Base-by-base conservation (phyloP, 2,329 filamentous ascomycete species). In the Epichloe amarillans region DNA sequence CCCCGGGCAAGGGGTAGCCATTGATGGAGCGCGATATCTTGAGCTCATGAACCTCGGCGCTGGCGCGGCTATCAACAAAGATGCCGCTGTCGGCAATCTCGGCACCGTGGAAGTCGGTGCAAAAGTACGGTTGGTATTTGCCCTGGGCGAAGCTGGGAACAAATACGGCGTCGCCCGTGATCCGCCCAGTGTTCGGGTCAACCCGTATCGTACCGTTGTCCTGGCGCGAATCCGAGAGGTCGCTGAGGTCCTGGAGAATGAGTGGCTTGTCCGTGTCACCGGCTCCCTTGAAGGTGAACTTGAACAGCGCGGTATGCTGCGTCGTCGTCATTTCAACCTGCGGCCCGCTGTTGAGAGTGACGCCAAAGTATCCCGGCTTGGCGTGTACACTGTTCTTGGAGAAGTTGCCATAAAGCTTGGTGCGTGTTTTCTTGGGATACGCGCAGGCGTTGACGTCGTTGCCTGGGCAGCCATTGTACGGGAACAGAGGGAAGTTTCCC, bases 401-500 rank as follows among this genome's bases (percentile, higher is more conserved):
- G 57, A 80, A 81, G 2, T 58, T 55, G 2, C 72, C 73, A 52
- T 67, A 67, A 69, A 2, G 6, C 6, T 53, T 56, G 47, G 46
- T 68, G 54, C 59, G 72, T 55, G 60, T 56, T 53, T 64, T 66
- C 57, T 78, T 78, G 11, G 76, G 73, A 58, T 79, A 87, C 12
- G 68, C 69, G 62, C 84, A 87, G 7, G 70, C 69, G 57, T 86
- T 71, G 50, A 88, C 64, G 39, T 81, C 74, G 53, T 84, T 77
- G 14, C 69, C 72, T 0, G 75, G 71, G 55, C 84, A 88, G 40
- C 71, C 70, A 4, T 75, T 67, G 54, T 86, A 83, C 0, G 83
- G 74, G 55, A 88, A 88, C 1, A 88, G 68, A 0, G 85, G 85
- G 81, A 49, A 88, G 60, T 86, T 87, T 14, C 84, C 85, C 15